Conservation (phyloP, 2,329 filamentous ascomycete species). For the Pseudopyricularia javanii region DNA sequence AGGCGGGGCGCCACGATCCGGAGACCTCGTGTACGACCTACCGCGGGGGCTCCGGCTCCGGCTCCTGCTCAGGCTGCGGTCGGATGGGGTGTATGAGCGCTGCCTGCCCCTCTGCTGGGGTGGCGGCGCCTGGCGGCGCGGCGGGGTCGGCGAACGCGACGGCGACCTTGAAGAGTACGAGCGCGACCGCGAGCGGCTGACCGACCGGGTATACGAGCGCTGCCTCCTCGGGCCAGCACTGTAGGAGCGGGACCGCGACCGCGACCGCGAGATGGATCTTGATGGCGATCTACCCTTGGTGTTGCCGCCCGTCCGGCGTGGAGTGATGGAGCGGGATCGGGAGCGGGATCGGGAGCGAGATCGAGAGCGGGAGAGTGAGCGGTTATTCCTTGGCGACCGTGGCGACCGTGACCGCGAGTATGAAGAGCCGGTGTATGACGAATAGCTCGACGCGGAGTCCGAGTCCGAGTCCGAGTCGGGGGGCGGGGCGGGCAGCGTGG, state of each 20-base stretch:
- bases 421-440: conserved; percentile 55
- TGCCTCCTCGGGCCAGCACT: conserved; percentile 8
- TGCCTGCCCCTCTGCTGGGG: not conserved
- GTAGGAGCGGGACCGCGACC: conserved; percentile 28
- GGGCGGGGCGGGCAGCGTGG: conserved; percentile 56
- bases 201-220: conserved; percentile 1
- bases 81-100: conserved; percentile 1
- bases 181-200: conserved; percentile 10
- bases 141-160: conserved; percentile 4
- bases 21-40: not conserved
- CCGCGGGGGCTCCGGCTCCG: conserved; percentile 1
- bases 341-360: conserved; percentile 28
- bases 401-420: conserved; percentile 35
- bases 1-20: not conserved
- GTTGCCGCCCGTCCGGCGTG: conserved; percentile 3
- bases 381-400: conserved; percentile 4
- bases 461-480: conserved; percentile 17
- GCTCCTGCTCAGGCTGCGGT: conserved; percentile 1
- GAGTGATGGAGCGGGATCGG: conserved; percentile 18
- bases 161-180: conserved; percentile 17
- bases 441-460: conserved; percentile 65
- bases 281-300: not conserved
- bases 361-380: conserved; percentile 19
- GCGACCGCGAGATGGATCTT: conserved; percentile 21
- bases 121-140: not conserved